A percentile compares a stretch with the other conserved stretches of the same genome.
Evolutionary conservation across 768 basidiomycete species (phyloP).

Genomic region (Lactarius evosmus): DNA sequence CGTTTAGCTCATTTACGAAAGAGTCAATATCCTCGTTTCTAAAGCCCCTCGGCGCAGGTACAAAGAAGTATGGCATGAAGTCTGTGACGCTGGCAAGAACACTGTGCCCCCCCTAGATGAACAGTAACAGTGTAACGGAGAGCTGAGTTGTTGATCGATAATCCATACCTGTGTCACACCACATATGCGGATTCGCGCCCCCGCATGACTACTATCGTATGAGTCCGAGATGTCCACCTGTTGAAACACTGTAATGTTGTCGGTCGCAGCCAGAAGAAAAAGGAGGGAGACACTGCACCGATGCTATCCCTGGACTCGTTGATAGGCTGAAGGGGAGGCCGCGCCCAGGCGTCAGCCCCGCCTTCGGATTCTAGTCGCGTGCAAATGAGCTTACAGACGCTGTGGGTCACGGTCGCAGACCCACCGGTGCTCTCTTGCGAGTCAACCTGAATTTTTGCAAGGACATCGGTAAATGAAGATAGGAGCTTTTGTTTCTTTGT

Average conservation of each 20-base stretch:
- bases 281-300: conserved; percentile 42
- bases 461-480: conserved; percentile 41
- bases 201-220: conserved; percentile 41
- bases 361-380: conserved; percentile 60
- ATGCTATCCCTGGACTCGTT: conserved; percentile 64
- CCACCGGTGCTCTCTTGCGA: conserved; percentile 28
- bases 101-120: conserved; percentile 72
- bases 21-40: conserved; percentile 58
- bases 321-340: conserved; percentile 55
- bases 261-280: not conserved
- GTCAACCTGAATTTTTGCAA: conserved; percentile 38
- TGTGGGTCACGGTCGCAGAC: not conserved
- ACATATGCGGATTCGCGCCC: conserved; percentile 64
- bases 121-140: not conserved
- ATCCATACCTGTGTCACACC: conserved; percentile 79
- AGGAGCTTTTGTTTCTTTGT: conserved; percentile 37
- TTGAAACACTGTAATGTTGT: conserved; percentile 68
- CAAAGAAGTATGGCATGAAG: conserved; percentile 92
- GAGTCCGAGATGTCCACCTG: conserved; percentile 91
- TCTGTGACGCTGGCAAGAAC: conserved; percentile 79
- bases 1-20: conserved; percentile 73
- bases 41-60: conserved; percentile 85
- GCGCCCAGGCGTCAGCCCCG: conserved; percentile 70
- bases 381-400: not conserved
- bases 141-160: not conserved